Conservation (phyloP, 2,329 filamentous ascomycete species). For the Leptodontidium sp. region DNA sequence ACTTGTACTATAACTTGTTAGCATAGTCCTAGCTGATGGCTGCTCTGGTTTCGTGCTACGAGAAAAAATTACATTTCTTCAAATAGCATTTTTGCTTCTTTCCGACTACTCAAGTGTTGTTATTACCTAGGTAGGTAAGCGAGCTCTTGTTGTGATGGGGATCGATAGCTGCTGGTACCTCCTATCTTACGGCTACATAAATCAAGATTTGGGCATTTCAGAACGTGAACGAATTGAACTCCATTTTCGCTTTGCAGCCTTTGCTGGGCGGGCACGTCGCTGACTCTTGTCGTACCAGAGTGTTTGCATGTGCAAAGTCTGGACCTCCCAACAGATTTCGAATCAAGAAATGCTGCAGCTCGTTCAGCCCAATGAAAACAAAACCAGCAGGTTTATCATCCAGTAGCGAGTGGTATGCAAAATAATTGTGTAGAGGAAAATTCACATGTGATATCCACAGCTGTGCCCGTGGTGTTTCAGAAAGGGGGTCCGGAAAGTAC, state of each 20-base stretch:
- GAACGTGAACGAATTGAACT: neutral
- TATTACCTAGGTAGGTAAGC: neutral
- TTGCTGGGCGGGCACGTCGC: neutral
- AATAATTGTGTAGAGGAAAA: neutral
- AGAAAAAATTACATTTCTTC: neutral
- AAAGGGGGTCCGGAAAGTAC: neutral
- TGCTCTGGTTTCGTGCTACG: neutral
- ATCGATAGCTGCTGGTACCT: neutral
- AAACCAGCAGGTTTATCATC: neutral
- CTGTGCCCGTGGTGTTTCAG: neutral
- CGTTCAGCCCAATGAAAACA: neutral
- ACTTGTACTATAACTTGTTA: constrained; percentile 17
- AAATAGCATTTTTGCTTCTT: neutral
- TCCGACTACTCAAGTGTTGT: neutral
- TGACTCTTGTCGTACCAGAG: neutral
- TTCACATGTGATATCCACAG: constrained; percentile 14
- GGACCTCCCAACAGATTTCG: constrained; percentile 9
- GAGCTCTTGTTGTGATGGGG: neutral
- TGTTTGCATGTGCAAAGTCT: constrained; percentile 9
- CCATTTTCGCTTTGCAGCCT: neutral
- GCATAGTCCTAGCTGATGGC: constrained; percentile 16
- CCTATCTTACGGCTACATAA: no score
- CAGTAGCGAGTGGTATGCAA: neutral
- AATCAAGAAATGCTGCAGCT: neutral
- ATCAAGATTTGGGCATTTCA: no score